Conservation (phyloP, 225 moss, liverwort and hornwort species). For the Marchantia polymorpha region DNA sequence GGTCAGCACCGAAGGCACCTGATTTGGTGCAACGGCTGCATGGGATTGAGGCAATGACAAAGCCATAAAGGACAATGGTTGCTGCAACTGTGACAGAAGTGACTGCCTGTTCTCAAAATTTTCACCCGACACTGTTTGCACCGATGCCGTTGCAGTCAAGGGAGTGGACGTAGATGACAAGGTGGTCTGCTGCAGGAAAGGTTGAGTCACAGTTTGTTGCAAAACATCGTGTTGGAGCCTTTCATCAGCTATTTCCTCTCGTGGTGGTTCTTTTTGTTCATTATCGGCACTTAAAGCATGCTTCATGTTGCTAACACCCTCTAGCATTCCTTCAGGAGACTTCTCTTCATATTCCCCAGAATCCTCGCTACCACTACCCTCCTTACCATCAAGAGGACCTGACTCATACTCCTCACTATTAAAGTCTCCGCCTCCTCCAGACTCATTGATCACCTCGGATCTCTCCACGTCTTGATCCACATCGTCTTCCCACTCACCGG, state of each 20-base stretch:
- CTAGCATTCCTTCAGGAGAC: constrained; percentile 9
- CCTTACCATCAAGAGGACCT: constrained; percentile 28
- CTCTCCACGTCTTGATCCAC: constrained; percentile 24
- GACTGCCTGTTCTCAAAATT: constrained; percentile 37
- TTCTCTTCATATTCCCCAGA: constrained; percentile 27
- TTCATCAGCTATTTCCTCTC: constrained; percentile 16
- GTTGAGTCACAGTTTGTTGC: constrained; percentile 18
- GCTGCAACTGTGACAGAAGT: constrained; percentile 47
- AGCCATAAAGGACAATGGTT: constrained; percentile 67
- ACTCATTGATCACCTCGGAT: constrained; percentile 15
- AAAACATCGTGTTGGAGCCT: constrained; percentile 27
- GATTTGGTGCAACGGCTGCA: constrained; percentile 38
- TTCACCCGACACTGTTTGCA: constrained; percentile 46
- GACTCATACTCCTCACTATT: constrained; percentile 33
- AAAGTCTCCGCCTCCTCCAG: constrained; percentile 12
- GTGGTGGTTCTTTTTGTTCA: constrained; percentile 20
- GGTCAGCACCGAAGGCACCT: constrained; percentile 45
- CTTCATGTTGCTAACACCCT: constrained; percentile 6
- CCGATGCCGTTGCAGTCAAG: constrained; percentile 38
- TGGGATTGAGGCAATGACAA: constrained; percentile 55
- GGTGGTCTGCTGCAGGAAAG: constrained; percentile 48
- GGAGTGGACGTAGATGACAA: constrained; percentile 30
- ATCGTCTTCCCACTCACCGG: constrained; percentile 48
- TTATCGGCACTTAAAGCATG: constrained; percentile 18
- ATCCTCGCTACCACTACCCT: constrained; percentile 26